Percentiles rank a stretch among this genome's conserved stretches.
phyloP scores from a whole-genome alignment of 1,284 basidiomycete species.

The Phenoliferia sp. region DNA sequence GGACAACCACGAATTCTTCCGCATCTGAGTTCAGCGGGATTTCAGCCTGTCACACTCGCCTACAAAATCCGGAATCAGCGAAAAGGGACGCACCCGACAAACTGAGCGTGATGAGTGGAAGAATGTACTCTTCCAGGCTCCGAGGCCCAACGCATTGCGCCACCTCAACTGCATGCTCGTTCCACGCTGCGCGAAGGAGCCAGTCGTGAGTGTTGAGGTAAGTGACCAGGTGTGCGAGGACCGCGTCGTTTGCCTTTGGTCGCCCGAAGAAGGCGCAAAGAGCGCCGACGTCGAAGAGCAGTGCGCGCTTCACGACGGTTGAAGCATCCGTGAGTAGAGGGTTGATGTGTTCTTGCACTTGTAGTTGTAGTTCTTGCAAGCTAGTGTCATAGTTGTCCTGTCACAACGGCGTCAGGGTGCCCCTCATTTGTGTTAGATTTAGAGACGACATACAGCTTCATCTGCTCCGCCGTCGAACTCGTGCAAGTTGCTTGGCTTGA shows the following conservation, averaged over 20 bases:
- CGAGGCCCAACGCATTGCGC: slow-evolving; percentile 83
- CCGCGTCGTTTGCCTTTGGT: slow-evolving; percentile 87
- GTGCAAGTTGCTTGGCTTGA: slow-evolving; percentile 61
- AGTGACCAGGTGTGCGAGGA: slow-evolving; percentile 96
- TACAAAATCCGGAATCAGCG: not conserved
- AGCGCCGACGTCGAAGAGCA: slow-evolving; percentile 70
- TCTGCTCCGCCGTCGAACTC: slow-evolving; percentile 60
- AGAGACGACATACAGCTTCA: not conserved
- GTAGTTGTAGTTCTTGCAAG: slow-evolving; percentile 75
- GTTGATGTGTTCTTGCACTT: slow-evolving; percentile 82
- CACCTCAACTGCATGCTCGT: slow-evolving; percentile 91
- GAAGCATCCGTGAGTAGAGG: slow-evolving; percentile 56
- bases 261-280: slow-evolving; percentile 89
- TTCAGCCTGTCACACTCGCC: no score
- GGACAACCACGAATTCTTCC: slow-evolving; percentile 87
- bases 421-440: not conserved
- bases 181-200: slow-evolving; percentile 84
- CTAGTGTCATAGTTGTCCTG: slow-evolving; percentile 76
- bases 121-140: slow-evolving; percentile 79
- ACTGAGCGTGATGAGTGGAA: slow-evolving; percentile 92
- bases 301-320: slow-evolving; percentile 52
- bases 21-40: slow-evolving; percentile 58
- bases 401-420: not conserved
- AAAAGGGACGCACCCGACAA: slow-evolving; percentile 59
- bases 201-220: slow-evolving; percentile 89